Conservation (phyloP, 345 rosid species). For the Eucalyptus cloeziana region DNA sequence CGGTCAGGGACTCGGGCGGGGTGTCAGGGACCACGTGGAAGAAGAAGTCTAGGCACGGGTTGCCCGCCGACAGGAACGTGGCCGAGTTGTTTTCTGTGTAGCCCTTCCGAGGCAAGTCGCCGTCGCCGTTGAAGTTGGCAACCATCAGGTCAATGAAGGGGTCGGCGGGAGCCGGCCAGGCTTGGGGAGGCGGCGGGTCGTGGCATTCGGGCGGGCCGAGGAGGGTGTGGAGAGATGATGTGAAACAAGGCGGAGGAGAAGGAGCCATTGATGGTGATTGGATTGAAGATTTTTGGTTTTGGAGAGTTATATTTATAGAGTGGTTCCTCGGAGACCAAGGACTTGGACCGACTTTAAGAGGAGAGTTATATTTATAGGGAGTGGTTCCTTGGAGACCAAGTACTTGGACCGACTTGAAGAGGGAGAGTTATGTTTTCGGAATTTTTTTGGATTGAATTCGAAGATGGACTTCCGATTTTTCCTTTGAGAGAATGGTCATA, state of each 20-base stretch:
- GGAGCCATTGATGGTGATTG: background rate
- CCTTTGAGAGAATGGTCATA: no score
- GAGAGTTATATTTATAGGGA: no score
- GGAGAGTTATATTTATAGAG: background rate
- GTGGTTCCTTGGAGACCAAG: no score
- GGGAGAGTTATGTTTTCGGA: no score
- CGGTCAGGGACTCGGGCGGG: conserved; percentile 6
- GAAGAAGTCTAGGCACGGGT: conserved; percentile 60
- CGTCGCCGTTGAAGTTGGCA: conserved; percentile 7
- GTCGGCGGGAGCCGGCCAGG: background rate
- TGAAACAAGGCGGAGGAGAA: background rate
- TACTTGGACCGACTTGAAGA: no score
- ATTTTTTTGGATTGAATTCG: no score
- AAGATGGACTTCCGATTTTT: no score
- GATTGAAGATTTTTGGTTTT: background rate
- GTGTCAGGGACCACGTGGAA: conserved; percentile 52
- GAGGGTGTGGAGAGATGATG: conserved; percentile 4
- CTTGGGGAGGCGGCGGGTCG: background rate
- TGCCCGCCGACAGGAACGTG: conserved; percentile 33
- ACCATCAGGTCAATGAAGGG: conserved; percentile 23
- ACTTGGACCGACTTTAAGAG: no score
- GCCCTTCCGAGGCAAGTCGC: conserved; percentile 14
- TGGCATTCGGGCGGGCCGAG: conserved; percentile 38
- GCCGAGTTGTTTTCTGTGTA: conserved; percentile 27
- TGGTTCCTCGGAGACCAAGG: no score